Conservation (phyloP, 176 grass and related monocot genomes). For the Eleusine coracana region DNA sequence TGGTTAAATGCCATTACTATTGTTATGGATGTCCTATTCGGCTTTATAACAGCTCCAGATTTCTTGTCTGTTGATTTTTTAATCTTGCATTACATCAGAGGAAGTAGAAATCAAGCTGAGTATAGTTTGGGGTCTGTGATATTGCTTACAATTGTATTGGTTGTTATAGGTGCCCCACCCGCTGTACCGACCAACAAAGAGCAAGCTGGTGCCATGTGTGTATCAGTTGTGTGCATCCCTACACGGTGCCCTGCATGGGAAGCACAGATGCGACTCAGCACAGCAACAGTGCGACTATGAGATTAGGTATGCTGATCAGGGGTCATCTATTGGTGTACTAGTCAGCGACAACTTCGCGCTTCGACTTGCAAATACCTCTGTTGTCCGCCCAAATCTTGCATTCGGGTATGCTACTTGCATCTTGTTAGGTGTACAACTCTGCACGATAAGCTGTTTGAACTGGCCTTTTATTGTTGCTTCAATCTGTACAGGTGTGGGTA, state of each 20-base stretch:
- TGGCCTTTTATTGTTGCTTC: constrained; percentile 22
- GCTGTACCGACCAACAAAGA: constrained; percentile 70
- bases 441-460: neutral
- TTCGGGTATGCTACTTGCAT: constrained; percentile 64
- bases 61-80: neutral
- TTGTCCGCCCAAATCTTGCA: constrained; percentile 60
- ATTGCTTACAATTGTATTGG: neutral
- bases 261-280: constrained; percentile 45
- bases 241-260: neutral
- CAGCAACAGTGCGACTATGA: constrained; percentile 78
- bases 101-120: neutral
- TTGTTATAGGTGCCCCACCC: constrained; percentile 78
- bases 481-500: constrained; percentile 79
- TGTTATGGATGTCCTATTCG: neutral
- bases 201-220: constrained; percentile 69
- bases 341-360: constrained; percentile 59
- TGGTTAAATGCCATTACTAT: neutral
- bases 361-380: constrained; percentile 66
- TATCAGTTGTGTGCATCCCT: constrained; percentile 66
- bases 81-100: neutral
- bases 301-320: constrained; percentile 85
- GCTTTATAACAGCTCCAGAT: neutral
- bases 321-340: constrained; percentile 78
- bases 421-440: constrained; percentile 4
- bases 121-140: neutral